Evolutionary conservation across 2,329 filamentous ascomycete genomes (phyloP).

Genomic region (Aspergillus texensis): DNA sequence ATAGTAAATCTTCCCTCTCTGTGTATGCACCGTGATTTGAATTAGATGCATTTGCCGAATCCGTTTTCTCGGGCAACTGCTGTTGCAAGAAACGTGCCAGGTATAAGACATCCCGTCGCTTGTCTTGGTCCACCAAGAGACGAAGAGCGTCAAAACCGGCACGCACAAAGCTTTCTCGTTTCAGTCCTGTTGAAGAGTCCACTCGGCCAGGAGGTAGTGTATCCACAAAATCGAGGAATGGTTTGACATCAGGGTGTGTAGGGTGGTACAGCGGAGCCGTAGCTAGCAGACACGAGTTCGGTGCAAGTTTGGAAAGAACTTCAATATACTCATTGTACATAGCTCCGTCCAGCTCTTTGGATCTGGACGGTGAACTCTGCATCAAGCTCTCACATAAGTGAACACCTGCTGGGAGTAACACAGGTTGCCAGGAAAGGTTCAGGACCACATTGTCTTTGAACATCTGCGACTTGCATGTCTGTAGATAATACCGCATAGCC

Average conservation of each 20-base stretch:
- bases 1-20: conserved; percentile 29
- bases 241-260: conserved; percentile 33
- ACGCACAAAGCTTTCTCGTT: conserved; percentile 34
- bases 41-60: conserved; percentile 15
- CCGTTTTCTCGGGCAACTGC: conserved; percentile 29
- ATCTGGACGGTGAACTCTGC: conserved; percentile 23
- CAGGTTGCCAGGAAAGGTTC: conserved; percentile 14
- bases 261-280: conserved; percentile 43
- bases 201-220: conserved; percentile 23
- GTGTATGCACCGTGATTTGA: conserved; percentile 19
- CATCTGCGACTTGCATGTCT: conserved; percentile 27
- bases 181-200: conserved; percentile 20
- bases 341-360: conserved; percentile 28
- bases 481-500: conserved; percentile 35
- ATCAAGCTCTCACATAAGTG: conserved; percentile 31
- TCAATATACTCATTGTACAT: conserved; percentile 38
- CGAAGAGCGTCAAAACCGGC: conserved; percentile 43
- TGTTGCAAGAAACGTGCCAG: conserved; percentile 35
- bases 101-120: conserved; percentile 30
- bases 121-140: conserved; percentile 37
- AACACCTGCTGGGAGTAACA: conserved; percentile 29
- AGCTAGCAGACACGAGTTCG: conserved; percentile 28
- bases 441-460: conserved; percentile 12
- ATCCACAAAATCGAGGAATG: conserved; percentile 34
- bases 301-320: conserved; percentile 26